A percentile compares a stretch with the other conserved stretches of the same genome.
These are phyloP conservation scores for Carpinus fangiana DNA, from an alignment of 306 rosid genomes.

Conservation along the genomic window DNA sequence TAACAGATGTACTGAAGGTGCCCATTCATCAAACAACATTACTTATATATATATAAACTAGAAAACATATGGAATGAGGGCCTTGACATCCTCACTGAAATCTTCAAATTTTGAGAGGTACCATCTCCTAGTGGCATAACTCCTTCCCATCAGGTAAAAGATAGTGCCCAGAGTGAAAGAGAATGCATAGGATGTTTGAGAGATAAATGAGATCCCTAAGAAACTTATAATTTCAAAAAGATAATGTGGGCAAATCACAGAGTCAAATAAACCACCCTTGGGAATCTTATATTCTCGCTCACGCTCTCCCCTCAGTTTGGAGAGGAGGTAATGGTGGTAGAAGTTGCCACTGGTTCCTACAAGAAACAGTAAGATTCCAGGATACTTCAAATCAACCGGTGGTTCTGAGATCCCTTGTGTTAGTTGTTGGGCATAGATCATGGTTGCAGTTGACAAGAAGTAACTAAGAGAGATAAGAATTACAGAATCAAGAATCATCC, in stretches of 20 bases:
- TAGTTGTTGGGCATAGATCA: conserved; percentile 63
- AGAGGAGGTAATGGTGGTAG: conserved; percentile 74
- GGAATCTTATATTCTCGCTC: conserved; percentile 73
- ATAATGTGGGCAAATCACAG: conserved; percentile 78
- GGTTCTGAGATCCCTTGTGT: conserved; percentile 59
- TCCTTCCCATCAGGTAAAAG: conserved; percentile 66
- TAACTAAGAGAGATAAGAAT: conserved; percentile 57
- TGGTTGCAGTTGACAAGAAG: conserved; percentile 37
- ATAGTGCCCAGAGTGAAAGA: conserved; percentile 48
- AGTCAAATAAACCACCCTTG: conserved; percentile 70
- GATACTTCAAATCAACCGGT: conserved; percentile 41
- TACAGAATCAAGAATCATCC: conserved; percentile 46
- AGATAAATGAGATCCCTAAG: conserved; percentile 58
- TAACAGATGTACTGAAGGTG: too few relatives aligned
- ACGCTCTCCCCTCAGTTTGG: conserved; percentile 56
- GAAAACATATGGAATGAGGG: conserved; percentile 62
- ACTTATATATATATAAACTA: conserved; percentile 12
- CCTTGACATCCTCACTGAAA: conserved; percentile 65
- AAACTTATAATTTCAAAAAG: conserved; percentile 67
- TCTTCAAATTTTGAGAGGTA: conserved; percentile 71
- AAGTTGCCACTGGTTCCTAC: conserved; percentile 73
- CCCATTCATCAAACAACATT: too few relatives aligned
- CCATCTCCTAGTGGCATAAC: conserved; percentile 72
- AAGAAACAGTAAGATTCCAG: conserved; percentile 54
- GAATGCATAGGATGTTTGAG: conserved; percentile 58